Conservation (phyloP, 768 basidiomycete genomes). For the Tulasnella sp. region DNA sequence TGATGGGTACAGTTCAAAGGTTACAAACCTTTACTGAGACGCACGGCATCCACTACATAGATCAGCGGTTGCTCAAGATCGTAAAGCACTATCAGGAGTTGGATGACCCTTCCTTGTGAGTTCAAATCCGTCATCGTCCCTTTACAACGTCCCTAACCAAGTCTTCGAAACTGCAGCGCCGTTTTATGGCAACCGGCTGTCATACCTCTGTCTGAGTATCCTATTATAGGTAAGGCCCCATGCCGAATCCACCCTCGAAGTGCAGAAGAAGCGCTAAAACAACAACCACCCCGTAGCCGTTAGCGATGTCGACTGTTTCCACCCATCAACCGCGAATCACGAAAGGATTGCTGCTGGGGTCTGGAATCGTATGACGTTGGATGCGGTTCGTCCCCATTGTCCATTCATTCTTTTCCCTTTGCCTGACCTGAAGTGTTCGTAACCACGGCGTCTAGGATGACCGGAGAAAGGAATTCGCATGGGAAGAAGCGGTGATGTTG, state of each 20-base stretch:
- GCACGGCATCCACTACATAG: background rate
- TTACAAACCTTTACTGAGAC: no score
- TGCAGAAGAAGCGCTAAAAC: background rate
- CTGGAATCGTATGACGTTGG: conserved; percentile 31
- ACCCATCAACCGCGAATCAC: conserved; percentile 31
- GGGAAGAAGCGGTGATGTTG: conserved; percentile 15
- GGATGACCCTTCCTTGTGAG: conserved; percentile 31
- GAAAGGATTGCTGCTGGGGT: conserved; percentile 28
- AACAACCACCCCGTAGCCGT: conserved; percentile 16
- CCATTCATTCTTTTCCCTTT: background rate
- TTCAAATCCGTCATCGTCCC: background rate
- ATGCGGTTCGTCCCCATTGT: conserved; percentile 4
- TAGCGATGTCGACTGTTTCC: conserved; percentile 32
- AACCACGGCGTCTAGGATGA: background rate
- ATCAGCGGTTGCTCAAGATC: conserved; percentile 29
- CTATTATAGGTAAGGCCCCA: conserved; percentile 28
- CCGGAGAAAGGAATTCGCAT: conserved; percentile 22
- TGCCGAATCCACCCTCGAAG: background rate
- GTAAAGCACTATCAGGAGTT: conserved; percentile 30
- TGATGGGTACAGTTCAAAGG: background rate
- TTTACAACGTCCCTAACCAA: background rate
- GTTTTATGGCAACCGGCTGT: conserved; percentile 31
- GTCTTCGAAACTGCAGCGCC: conserved; percentile 15
- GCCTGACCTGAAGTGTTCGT: background rate
- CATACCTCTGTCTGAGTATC: conserved; percentile 29